These are phyloP conservation scores for Angomonas deanei DNA, from an alignment of 208 protist species.

Conservation along the genomic window DNA sequence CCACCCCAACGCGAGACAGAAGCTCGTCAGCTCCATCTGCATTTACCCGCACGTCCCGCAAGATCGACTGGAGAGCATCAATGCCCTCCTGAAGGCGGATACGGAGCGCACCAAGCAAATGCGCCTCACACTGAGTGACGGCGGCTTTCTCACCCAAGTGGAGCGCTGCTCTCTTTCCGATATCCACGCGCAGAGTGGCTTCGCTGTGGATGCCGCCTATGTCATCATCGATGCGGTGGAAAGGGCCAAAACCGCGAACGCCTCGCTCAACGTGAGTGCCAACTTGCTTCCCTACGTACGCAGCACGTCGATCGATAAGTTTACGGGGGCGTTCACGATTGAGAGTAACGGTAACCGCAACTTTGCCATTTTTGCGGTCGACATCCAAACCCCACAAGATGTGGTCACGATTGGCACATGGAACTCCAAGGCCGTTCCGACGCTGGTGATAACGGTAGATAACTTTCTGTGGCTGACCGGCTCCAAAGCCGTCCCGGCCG, in stretches of 20 bases:
- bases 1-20: slow-evolving; percentile 27
- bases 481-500: slow-evolving; percentile 37
- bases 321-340: slow-evolving; percentile 64
- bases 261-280: slow-evolving; percentile 40
- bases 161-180: slow-evolving; percentile 30
- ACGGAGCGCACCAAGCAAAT: slow-evolving; percentile 20
- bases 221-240: slow-evolving; percentile 56
- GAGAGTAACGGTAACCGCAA: slow-evolving; percentile 62
- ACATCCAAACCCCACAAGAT: slow-evolving; percentile 55
- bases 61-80: slow-evolving; percentile 26
- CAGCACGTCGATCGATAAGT: slow-evolving; percentile 41
- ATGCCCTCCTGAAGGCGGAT: slow-evolving; percentile 27
- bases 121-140: slow-evolving; percentile 41
- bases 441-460: slow-evolving; percentile 21
- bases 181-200: slow-evolving; percentile 37
- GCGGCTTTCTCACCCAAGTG: slow-evolving; percentile 52
- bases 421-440: slow-evolving; percentile 27
- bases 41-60: slow-evolving; percentile 44
- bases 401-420: slow-evolving; percentile 60
- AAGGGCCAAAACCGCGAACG: slow-evolving; percentile 30
- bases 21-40: slow-evolving; percentile 78
- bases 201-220: slow-evolving; percentile 73
- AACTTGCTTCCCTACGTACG: slow-evolving; percentile 47
- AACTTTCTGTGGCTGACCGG: slow-evolving; percentile 68
- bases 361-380: slow-evolving; percentile 41